A percentile compares a stretch with the other conserved stretches of the same genome.
Evolutionary conservation across 768 basidiomycete genomes (phyloP).

Genomic region (Naganishia vishniacii): DNA sequence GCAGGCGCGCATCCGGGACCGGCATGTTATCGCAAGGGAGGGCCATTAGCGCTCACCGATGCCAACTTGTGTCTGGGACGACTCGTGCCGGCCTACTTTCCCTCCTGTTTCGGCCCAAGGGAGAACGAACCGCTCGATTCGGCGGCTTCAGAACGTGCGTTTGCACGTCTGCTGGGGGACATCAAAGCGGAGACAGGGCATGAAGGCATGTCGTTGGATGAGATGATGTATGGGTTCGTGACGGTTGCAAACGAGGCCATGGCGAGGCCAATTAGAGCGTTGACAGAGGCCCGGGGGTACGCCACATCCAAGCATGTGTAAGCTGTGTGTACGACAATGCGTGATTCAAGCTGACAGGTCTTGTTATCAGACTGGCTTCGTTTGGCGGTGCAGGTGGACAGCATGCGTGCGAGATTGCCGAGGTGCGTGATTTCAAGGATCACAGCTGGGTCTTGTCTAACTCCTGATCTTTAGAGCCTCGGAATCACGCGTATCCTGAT

Average conservation of each 20-base stretch:
- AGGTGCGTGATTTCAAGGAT: constrained; percentile 20
- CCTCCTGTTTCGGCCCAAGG: constrained; percentile 83
- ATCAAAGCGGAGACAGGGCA: constrained; percentile 61
- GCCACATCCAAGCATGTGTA: constrained; percentile 70
- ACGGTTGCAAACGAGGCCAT: constrained; percentile 99
- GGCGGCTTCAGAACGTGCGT: constrained; percentile 62
- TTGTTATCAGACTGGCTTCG: constrained; percentile 36
- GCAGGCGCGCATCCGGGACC: constrained; percentile 93
- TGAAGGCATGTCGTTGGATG: constrained; percentile 62
- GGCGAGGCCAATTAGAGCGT: constrained; percentile 83
- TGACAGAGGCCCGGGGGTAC: constrained; percentile 84
- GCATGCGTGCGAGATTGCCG: constrained; percentile 42
- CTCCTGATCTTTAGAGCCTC: constrained; percentile 4
- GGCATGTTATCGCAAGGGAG: constrained; percentile 69
- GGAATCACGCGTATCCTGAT: constrained; percentile 29
- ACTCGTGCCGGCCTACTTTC: constrained; percentile 81
- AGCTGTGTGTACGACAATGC: constrained; percentile 28
- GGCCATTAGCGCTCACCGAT: constrained; percentile 84
- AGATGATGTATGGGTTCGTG: constrained; percentile 84
- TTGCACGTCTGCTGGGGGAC: constrained; percentile 61
- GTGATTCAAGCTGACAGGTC: constrained; percentile 2
- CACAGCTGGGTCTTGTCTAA: no score
- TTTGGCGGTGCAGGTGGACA: constrained; percentile 50
- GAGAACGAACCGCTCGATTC: constrained; percentile 78
- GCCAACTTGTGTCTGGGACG: constrained; percentile 86